phyloP scores from a whole-genome alignment of 2,329 filamentous ascomycete genomes.

The Penicillium sp. region DNA sequence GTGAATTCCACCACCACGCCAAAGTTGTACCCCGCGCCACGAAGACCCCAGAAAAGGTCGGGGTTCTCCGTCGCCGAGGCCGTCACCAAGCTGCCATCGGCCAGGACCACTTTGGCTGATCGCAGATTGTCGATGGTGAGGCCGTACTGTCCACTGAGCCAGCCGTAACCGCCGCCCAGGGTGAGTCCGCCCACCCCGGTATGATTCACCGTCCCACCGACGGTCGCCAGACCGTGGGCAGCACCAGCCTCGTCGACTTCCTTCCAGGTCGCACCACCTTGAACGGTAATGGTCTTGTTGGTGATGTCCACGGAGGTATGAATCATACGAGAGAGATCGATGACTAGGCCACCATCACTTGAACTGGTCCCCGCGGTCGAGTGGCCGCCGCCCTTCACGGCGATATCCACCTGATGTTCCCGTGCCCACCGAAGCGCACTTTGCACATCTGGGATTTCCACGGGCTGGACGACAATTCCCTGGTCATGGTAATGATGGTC shows the following conservation, averaged over 20 bases:
- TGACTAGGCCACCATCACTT: slow-evolving; percentile 51
- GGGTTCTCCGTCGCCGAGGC: slow-evolving; percentile 41
- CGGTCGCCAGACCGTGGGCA: slow-evolving; percentile 51
- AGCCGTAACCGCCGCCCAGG: slow-evolving; percentile 55
- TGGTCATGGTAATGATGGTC: slow-evolving; percentile 11
- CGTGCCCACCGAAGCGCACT: slow-evolving; percentile 43
- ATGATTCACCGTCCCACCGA: slow-evolving; percentile 58
- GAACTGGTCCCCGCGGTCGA: slow-evolving; percentile 51
- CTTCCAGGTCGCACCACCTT: slow-evolving; percentile 51
- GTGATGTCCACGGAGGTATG: slow-evolving; percentile 45
- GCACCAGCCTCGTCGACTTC: slow-evolving; percentile 51
- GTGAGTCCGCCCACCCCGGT: slow-evolving; percentile 57
- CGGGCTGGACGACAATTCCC: slow-evolving; percentile 44
- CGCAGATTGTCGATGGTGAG: slow-evolving; percentile 49
- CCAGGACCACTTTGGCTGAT: slow-evolving; percentile 36
- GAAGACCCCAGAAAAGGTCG: slow-evolving; percentile 47
- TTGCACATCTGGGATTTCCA: slow-evolving; percentile 37
- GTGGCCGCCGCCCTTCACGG: slow-evolving; percentile 35
- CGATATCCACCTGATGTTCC: slow-evolving; percentile 24
- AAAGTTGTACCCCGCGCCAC: slow-evolving; percentile 44
- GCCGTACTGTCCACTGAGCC: slow-evolving; percentile 50
- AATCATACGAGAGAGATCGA: slow-evolving; percentile 52
- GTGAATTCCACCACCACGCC: slow-evolving; percentile 44
- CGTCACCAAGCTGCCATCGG: slow-evolving; percentile 34
- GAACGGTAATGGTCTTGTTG: slow-evolving; percentile 43